These are phyloP conservation scores for Musa balbisiana DNA, from an alignment of 202 grass and related monocot species.

Conservation along the genomic window DNA sequence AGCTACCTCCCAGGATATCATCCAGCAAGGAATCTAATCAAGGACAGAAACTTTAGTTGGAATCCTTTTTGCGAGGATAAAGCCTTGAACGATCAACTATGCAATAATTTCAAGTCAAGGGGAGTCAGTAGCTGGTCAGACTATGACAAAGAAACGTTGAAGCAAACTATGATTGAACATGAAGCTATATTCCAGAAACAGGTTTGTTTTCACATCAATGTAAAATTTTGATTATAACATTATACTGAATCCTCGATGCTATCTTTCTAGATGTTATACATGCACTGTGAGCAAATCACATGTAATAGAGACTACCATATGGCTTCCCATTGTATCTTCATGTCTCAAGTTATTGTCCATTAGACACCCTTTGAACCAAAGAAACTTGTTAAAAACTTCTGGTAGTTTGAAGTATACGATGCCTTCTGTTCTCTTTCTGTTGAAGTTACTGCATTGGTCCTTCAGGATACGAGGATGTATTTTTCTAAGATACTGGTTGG, in stretches of 20 bases:
- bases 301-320: constrained; percentile 2
- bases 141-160: constrained; percentile 70
- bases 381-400: not conserved
- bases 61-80: constrained; percentile 49
- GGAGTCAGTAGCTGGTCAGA: constrained; percentile 31
- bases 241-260: not conserved
- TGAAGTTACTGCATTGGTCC: not conserved
- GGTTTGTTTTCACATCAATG: constrained; percentile 21
- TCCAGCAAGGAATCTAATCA: constrained; percentile 32
- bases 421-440: not conserved
- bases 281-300: constrained; percentile 22
- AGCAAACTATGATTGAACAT: constrained; percentile 78
- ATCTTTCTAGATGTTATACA: constrained; percentile 20
- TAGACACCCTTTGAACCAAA: not conserved
- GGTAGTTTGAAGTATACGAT: not conserved
- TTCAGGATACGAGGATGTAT: not conserved
- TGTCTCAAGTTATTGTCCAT: not conserved
- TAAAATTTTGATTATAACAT: not conserved
- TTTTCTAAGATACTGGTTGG: not conserved
- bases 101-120: constrained; percentile 33
- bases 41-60: constrained; percentile 35
- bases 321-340: not conserved
- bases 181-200: constrained; percentile 82
- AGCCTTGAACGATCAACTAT: constrained; percentile 28
- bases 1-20: constrained; percentile 50